Evolutionary conservation across 139 green algal species (phyloP).

Genomic region (Diplosphaera chodatii): DNA sequence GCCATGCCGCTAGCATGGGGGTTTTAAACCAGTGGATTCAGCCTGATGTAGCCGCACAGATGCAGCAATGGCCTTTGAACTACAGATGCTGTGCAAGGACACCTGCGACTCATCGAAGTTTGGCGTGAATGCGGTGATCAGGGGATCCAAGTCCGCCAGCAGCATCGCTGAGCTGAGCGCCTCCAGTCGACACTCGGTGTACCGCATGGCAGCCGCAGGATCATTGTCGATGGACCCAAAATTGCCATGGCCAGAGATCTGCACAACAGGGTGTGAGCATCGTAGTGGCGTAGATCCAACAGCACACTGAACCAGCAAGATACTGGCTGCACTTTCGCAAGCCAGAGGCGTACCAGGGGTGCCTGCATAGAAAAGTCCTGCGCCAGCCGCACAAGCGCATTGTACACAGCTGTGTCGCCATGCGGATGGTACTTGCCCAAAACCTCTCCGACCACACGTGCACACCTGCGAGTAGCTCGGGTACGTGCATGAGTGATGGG

Average conservation of each 20-base stretch:
- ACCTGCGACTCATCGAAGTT: slow-evolving; percentile 84
- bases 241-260: slow-evolving; percentile 92
- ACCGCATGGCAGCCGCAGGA: slow-evolving; percentile 93
- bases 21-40: too few species aligned
- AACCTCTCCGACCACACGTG: slow-evolving; percentile 95
- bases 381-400: slow-evolving; percentile 89
- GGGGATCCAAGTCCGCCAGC: slow-evolving; percentile 72
- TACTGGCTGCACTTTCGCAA: too few species aligned
- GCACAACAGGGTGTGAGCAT: too few species aligned
- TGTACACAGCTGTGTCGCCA: slow-evolving; percentile 89
- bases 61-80: too few species aligned
- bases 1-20: too few species aligned
- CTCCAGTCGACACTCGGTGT: slow-evolving; percentile 65
- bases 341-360: slow-evolving; percentile 61
- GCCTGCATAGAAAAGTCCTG: slow-evolving; percentile 78
- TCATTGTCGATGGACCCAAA: slow-evolving; percentile 96
- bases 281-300: too few species aligned
- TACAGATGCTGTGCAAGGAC: not conserved
- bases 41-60: too few species aligned
- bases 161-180: slow-evolving; percentile 57
- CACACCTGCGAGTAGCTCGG: slow-evolving; percentile 63
- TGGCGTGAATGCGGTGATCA: slow-evolving; percentile 73
- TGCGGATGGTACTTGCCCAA: slow-evolving; percentile 98
- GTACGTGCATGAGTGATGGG: too few species aligned
- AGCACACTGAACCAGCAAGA: too few species aligned